phyloP scores from a whole-genome alignment of 352 stramenopile species.

The Phytopythium mirpurense region DNA sequence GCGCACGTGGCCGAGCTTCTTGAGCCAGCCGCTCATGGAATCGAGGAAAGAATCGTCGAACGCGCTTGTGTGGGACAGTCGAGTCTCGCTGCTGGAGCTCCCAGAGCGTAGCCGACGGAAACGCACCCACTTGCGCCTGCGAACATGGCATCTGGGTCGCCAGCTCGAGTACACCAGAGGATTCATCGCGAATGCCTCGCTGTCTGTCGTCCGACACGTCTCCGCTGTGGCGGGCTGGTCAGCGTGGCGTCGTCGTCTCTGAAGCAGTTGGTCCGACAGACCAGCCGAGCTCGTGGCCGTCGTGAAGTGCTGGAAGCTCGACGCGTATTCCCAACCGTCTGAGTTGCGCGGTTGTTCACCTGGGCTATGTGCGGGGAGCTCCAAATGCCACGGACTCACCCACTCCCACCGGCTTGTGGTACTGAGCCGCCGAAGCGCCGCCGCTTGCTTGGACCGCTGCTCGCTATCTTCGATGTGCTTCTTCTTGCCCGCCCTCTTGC shows the following conservation, averaged over 20 bases:
- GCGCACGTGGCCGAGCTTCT: constrained; percentile 58
- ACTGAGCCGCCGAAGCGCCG: neutral
- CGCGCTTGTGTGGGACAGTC: constrained; percentile 14
- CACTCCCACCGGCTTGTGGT: constrained; percentile 43
- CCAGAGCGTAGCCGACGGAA: constrained; percentile 35
- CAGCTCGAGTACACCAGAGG: constrained; percentile 18
- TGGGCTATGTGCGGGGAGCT: constrained; percentile 14
- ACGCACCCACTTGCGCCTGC: constrained; percentile 64
- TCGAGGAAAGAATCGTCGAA: constrained; percentile 73
- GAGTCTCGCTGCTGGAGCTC: neutral
- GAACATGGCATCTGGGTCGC: constrained; percentile 40
- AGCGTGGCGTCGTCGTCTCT: neutral
- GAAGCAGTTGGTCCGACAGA: neutral
- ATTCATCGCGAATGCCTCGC: neutral
- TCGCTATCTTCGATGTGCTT: neutral
- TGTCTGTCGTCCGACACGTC: neutral
- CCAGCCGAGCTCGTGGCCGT: constrained; percentile 5
- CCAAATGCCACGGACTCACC: constrained; percentile 69
- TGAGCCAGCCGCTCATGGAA: constrained; percentile 65
- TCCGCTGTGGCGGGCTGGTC: neutral
- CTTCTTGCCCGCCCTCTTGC: neutral
- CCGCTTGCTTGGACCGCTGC: neutral
- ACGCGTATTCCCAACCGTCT: constrained; percentile 64
- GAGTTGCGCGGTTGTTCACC: constrained; percentile 15
- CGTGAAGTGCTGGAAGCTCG: constrained; percentile 53